Percentiles rank a stretch among this genome's conserved stretches.
phyloP scores from a whole-genome alignment of 805 yeast genomes.

The Kluyveromyces starmeri region DNA sequence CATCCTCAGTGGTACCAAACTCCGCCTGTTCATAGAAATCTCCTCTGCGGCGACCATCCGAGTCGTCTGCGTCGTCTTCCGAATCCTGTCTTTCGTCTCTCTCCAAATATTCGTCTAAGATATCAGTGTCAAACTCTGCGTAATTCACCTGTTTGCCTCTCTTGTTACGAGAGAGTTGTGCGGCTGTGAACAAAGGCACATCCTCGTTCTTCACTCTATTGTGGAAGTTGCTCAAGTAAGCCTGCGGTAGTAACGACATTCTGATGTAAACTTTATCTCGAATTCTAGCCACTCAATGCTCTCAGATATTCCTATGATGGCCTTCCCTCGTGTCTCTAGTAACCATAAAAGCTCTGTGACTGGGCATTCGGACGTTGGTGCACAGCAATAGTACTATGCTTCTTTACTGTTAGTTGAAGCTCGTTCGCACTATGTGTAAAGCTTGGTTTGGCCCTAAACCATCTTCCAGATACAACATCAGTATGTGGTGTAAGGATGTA shows the following conservation, averaged over 20 bases:
- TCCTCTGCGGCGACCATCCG: slow-evolving; percentile 4
- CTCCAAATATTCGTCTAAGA: slow-evolving; percentile 38
- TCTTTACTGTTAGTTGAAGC: no score
- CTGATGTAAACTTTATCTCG: no score
- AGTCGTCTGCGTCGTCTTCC: slow-evolving; percentile 6
- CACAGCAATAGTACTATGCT: no score
- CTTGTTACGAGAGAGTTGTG: slow-evolving; percentile 72
- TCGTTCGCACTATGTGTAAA: no score
- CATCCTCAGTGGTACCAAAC: background rate
- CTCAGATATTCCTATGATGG: no score
- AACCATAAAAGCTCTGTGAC: no score
- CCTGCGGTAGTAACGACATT: slow-evolving; percentile 50
- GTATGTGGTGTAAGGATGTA: no score
- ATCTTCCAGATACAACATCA: background rate
- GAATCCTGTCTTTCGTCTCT: slow-evolving; percentile 8
- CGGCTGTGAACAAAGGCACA: slow-evolving; percentile 63
- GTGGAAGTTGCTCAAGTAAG: slow-evolving; percentile 63
- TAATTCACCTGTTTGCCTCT: slow-evolving; percentile 66
- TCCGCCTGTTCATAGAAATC: background rate
- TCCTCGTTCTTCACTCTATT: slow-evolving; percentile 65
- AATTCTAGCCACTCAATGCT: no score
- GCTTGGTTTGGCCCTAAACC: no score
- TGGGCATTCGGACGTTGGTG: no score
- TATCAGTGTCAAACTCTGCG: slow-evolving; percentile 71
- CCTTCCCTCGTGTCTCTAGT: no score